Evolutionary conservation across 108 stramenopile species (phyloP).

Genomic region (Heterococcus sp.): DNA sequence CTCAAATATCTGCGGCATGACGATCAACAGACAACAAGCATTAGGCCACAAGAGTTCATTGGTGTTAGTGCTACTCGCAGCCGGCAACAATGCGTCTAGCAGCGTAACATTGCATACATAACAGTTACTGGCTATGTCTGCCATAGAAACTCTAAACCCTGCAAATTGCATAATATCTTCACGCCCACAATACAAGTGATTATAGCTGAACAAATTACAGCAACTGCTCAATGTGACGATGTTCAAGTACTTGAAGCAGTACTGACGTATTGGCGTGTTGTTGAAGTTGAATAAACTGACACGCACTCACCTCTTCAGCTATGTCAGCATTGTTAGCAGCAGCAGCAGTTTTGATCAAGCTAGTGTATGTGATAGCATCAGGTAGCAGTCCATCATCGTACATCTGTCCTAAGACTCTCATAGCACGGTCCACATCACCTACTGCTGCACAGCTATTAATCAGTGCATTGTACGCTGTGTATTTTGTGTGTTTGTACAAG

Average conservation of each 20-base stretch:
- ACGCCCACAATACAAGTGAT: neutral
- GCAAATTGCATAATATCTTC: neutral
- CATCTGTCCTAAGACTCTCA: constrained; percentile 8
- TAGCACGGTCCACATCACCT: constrained; percentile 24
- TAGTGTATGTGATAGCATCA: constrained; percentile 34
- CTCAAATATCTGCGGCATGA: constrained; percentile 10
- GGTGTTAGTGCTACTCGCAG: neutral
- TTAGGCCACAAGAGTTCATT: neutral
- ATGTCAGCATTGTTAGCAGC: constrained; percentile 8
- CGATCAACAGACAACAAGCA: too few species aligned
- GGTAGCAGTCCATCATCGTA: constrained; percentile 24
- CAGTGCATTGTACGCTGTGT: constrained; percentile 28
- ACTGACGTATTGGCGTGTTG: too few species aligned
- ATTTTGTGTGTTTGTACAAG: too few species aligned
- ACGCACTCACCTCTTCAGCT: constrained; percentile 22
- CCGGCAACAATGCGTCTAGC: neutral
- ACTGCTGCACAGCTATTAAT: constrained; percentile 25
- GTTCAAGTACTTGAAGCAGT: too few species aligned
- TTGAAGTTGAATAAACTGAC: too few species aligned
- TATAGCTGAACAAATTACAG: neutral
- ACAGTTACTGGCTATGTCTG: neutral
- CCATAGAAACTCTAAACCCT: neutral
- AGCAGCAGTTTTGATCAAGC: constrained; percentile 37
- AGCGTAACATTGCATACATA: neutral
- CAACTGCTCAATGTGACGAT: too few species aligned